Evolutionary conservation across 1,139 yeast genomes (phyloP).

Genomic region (Yamadazyma friedrichii): DNA sequence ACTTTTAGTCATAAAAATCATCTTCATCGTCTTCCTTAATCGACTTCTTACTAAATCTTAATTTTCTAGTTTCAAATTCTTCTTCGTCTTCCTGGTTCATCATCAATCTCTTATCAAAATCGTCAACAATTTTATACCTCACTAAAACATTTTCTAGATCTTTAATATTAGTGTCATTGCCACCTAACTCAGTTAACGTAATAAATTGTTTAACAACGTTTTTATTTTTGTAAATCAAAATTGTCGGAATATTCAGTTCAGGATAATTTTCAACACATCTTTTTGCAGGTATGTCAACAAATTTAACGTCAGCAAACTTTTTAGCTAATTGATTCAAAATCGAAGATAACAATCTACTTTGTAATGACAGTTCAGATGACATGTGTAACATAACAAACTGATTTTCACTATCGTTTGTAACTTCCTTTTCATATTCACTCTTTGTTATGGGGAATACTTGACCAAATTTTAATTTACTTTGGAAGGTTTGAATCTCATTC

Average conservation of each 20-base stretch:
- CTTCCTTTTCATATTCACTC: constrained; percentile 83
- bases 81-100: constrained; percentile 62
- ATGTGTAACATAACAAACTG: constrained; percentile 74
- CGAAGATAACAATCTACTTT: constrained; percentile 66
- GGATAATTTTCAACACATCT: constrained; percentile 94
- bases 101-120: constrained; percentile 62
- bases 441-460: constrained; percentile 73
- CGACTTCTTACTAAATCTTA: constrained; percentile 57
- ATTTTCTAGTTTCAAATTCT: constrained; percentile 41
- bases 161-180: constrained; percentile 63
- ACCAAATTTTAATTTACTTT: constrained; percentile 69
- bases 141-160: constrained; percentile 76
- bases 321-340: constrained; percentile 51
- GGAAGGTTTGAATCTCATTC: constrained; percentile 63
- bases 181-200: constrained; percentile 80
- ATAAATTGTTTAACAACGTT: constrained; percentile 76
- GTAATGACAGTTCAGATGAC: constrained; percentile 66
- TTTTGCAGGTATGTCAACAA: constrained; percentile 84
- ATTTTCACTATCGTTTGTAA: constrained; percentile 71
- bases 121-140: constrained; percentile 59
- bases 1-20: constrained; percentile 29
- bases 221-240: constrained; percentile 73
- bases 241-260: constrained; percentile 84
- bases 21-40: constrained; percentile 36
- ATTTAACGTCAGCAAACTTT: constrained; percentile 77